phyloP scores from a whole-genome alignment of 176 grass and related monocot species.

The Tillandsia leiboldiana region DNA sequence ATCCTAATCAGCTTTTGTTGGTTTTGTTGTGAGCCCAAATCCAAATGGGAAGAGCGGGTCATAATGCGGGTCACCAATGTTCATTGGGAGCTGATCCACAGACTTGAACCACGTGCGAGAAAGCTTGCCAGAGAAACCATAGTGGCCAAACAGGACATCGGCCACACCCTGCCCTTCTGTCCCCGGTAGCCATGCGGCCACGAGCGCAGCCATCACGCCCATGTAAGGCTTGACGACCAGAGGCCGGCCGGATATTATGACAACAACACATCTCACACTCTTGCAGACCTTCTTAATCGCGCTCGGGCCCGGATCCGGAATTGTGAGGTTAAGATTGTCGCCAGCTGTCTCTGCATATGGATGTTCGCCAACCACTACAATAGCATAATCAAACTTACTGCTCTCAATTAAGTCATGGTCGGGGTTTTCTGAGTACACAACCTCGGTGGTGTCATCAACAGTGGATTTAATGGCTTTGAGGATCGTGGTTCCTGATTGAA shows the following conservation, averaged over 20 bases:
- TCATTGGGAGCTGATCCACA: slow-evolving; percentile 25
- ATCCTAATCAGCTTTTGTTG: not conserved
- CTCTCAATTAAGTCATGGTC: not conserved
- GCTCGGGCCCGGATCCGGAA: slow-evolving; percentile 17
- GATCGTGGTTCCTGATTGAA: slow-evolving; percentile 19
- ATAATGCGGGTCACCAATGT: slow-evolving; percentile 15
- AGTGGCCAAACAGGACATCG: slow-evolving; percentile 32
- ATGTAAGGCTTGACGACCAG: slow-evolving; percentile 22
- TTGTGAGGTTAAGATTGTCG: slow-evolving; percentile 22
- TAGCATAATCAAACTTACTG: not conserved
- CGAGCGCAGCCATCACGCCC: slow-evolving; percentile 19
- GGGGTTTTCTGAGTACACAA: slow-evolving; percentile 7
- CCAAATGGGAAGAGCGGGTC: slow-evolving; percentile 36
- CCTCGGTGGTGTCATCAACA: not conserved
- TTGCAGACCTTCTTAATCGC: slow-evolving; percentile 13
- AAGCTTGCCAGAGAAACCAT: slow-evolving; percentile 23
- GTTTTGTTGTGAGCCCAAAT: slow-evolving; percentile 22
- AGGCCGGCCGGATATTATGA: slow-evolving; percentile 31
- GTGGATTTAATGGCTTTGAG: slow-evolving; percentile 6
- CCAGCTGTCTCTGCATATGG: slow-evolving; percentile 23
- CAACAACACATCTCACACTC: slow-evolving; percentile 9
- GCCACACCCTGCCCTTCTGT: slow-evolving; percentile 28
- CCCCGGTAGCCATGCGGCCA: slow-evolving; percentile 39
- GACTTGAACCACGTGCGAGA: slow-evolving; percentile 35
- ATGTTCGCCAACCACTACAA: slow-evolving; percentile 31